Base-by-base conservation (phyloP, 192 early-diverging fungal species). In the Coemansia sp. region DNA sequence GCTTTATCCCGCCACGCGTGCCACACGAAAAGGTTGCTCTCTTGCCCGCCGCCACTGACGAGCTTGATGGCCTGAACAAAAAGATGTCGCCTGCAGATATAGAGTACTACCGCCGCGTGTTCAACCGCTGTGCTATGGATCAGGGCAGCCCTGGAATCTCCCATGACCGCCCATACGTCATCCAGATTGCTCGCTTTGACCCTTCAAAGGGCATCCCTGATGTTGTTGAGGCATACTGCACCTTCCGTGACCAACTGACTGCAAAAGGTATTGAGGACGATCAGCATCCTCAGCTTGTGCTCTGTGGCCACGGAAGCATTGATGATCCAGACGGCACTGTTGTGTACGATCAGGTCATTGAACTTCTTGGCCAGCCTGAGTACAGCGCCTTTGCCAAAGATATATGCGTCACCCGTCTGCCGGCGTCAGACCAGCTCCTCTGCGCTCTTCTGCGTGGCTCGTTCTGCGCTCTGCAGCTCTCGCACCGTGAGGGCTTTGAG, bases 21-120 rank as follows among this genome's bases (percentile, higher is more conserved):
- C 92, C 92, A 26, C 77, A 74, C 45, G 69, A 78, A 39, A 88
- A 87, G 52, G 85, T 92, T 0, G 84, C 87, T 6, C 84, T 92
- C 62, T 71, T 94, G 66, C 89, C 90, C 32, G 92, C 93, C 6
- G 82, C 79, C 40, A 93, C 92, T 5, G 93, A 94, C 73, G 87
- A 84, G 65, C 80, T 94, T 18, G 93, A 94, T 65, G 93, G 93
- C 11, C 82, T 94, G 42, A 94, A 94, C 85, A 94, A 94, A 69
- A 67, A 77, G 40, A 77, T 94, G 32, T 82, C 48, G 13, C 11
- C 67, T 5, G 67, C 78, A 6, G 85, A 88, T 32, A 57, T 88
- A 19, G 72, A 83, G 58, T 93, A 91, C 80, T 91, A 91, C 73
- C 86, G 83, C 60, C 77, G 82, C n/a, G 84, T 93, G 22, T 94